A percentile compares a stretch with the other conserved stretches of the same genome.
phyloP scores from a whole-genome alignment of 306 rosid genomes.

The Senna tora region DNA sequence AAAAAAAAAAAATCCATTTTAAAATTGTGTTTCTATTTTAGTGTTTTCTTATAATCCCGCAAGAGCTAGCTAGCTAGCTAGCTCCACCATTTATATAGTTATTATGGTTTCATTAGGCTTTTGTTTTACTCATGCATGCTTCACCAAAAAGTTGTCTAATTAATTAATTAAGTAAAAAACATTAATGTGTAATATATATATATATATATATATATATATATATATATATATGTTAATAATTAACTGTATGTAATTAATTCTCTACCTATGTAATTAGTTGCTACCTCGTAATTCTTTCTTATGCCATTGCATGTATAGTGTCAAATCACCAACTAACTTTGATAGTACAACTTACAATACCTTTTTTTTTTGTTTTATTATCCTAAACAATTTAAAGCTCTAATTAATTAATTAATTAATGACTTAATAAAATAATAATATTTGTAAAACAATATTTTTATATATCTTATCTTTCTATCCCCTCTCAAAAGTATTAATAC shows the following conservation, averaged over 20 bases:
- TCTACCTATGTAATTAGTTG: too few relatives aligned
- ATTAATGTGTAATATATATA: too few relatives aligned
- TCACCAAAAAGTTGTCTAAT: too few relatives aligned
- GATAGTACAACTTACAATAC: conserved; percentile 26
- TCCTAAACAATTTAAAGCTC: conserved; percentile 40
- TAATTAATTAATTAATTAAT: conserved; percentile 15
- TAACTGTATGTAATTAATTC: too few relatives aligned
- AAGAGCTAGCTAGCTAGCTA: conserved; percentile 3
- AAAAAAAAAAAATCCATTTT: too few relatives aligned
- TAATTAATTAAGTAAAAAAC: too few relatives aligned
- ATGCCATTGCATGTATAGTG: not conserved
- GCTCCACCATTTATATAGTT: conserved; percentile 30
- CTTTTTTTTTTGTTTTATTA: conserved; percentile 11
- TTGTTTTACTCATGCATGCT: too few relatives aligned
- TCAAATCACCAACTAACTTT: conserved; percentile 21
- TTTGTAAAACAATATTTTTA: conserved; percentile 32
- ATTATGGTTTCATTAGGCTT: not conserved
- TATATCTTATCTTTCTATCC: conserved; percentile 28
- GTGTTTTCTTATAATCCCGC: conserved; percentile 33
- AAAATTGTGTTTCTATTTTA: conserved; percentile 29
- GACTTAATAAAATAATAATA: conserved; percentile 31
- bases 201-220: too few relatives aligned
- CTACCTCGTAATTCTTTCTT: not conserved
- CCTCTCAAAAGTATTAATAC: conserved; percentile 41
- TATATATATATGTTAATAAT: too few relatives aligned